Evolutionary conservation across 2,329 filamentous ascomycete genomes (phyloP).

Genomic region (Davidsoniella virescens): DNA sequence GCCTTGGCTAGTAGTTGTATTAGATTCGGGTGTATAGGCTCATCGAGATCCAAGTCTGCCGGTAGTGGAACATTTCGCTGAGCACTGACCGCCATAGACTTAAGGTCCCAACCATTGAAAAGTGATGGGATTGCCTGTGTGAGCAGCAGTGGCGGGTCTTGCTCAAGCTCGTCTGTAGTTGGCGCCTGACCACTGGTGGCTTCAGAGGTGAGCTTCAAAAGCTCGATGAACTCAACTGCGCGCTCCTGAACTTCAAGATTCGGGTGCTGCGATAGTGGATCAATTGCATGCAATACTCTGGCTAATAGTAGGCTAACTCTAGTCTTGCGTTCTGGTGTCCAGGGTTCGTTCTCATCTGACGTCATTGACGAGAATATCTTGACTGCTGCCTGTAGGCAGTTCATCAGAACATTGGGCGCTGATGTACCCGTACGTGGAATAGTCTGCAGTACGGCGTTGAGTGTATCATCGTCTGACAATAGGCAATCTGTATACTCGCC

Average conservation of each 20-base stretch:
- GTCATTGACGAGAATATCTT: constrained; percentile 69
- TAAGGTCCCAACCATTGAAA: constrained; percentile 74
- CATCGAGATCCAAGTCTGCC: constrained; percentile 58
- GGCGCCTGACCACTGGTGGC: constrained; percentile 52
- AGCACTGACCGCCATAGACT: constrained; percentile 71
- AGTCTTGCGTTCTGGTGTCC: constrained; percentile 59
- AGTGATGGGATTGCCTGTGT: constrained; percentile 82
- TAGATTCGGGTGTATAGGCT: constrained; percentile 65
- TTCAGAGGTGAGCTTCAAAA: constrained; percentile 75
- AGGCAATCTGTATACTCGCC: constrained; percentile 75
- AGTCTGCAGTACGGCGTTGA: constrained; percentile 58
- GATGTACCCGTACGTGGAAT: constrained; percentile 32
- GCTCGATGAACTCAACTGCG: constrained; percentile 78
- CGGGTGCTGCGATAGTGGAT: constrained; percentile 64
- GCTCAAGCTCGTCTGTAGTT: constrained; percentile 33
- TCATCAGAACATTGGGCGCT: constrained; percentile 51
- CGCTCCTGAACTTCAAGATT: constrained; percentile 89
- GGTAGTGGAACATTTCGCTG: constrained; percentile 77
- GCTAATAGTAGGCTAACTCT: constrained; percentile 63
- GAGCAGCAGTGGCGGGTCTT: constrained; percentile 66
- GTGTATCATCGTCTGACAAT: constrained; percentile 49
- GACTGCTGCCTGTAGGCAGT: constrained; percentile 67
- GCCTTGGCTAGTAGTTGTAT: constrained; percentile 46
- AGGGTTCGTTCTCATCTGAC: constrained; percentile 45
- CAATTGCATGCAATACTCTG: constrained; percentile 65